phyloP scores from a whole-genome alignment of 805 yeast genomes.

The Scheffersomyces amazonensis region DNA sequence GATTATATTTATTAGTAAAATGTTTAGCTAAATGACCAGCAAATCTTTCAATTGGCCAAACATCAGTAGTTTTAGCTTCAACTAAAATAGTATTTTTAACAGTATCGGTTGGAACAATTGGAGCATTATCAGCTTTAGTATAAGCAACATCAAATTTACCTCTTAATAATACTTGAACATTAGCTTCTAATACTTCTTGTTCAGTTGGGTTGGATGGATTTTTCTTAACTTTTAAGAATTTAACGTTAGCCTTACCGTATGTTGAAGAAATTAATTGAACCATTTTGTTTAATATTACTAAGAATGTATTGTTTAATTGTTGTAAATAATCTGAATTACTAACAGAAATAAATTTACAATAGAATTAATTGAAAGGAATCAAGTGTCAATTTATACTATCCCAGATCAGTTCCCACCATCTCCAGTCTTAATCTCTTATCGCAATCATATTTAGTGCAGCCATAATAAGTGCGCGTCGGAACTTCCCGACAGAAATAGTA shows the following conservation, averaged over 20 bases:
- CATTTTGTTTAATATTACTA: not conserved
- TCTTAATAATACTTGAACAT: constrained; percentile 68
- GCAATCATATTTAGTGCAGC: too few relatives aligned
- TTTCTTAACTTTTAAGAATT: constrained; percentile 83
- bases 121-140: constrained; percentile 82
- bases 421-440: too few relatives aligned
- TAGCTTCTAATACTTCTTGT: constrained; percentile 85
- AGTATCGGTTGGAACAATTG: constrained; percentile 93
- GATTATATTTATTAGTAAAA: constrained; percentile 72
- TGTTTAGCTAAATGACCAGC: constrained; percentile 84
- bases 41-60: constrained; percentile 88
- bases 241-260: constrained; percentile 92
- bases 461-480: too few relatives aligned
- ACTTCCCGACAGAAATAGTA: too few relatives aligned
- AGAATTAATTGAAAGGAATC: too few relatives aligned
- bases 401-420: too few relatives aligned
- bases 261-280: constrained; percentile 44
- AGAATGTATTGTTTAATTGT: too few relatives aligned
- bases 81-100: constrained; percentile 85
- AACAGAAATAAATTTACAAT: too few relatives aligned
- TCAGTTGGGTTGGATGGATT: constrained; percentile 67
- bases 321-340: too few relatives aligned
- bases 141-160: constrained; percentile 81
- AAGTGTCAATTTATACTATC: too few relatives aligned
- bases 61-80: constrained; percentile 78